Percentiles rank a stretch among this genome's conserved stretches.
These are phyloP conservation scores for Citrus inodora DNA, from an alignment of 345 rosid species.

Conservation along the genomic window DNA sequence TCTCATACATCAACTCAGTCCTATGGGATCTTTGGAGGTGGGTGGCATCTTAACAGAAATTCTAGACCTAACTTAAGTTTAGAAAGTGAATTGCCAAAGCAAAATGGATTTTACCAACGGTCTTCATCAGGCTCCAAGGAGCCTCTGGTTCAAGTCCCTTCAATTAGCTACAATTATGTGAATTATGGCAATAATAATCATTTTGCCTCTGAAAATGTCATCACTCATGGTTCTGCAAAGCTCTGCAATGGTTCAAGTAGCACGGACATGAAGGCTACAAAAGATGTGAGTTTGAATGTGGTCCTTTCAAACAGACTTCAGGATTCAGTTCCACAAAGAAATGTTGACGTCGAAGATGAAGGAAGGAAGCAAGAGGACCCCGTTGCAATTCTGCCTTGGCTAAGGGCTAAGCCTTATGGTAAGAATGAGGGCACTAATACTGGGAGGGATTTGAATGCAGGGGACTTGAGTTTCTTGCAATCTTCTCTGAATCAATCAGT, in stretches of 20 bases:
- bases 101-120: conserved; percentile 49
- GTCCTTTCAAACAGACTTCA: conserved; percentile 37
- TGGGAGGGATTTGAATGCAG: conserved; percentile 42
- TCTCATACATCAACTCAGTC: conserved; percentile 43
- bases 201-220: conserved; percentile 24
- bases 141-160: conserved; percentile 16
- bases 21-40: conserved; percentile 52
- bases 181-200: conserved; percentile 30
- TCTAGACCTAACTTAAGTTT: conserved; percentile 42
- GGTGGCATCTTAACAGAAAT: conserved; percentile 40
- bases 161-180: conserved; percentile 27
- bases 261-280: conserved; percentile 28
- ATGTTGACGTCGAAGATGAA: conserved; percentile 36
- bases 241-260: conserved; percentile 24
- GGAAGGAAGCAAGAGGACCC: conserved; percentile 45
- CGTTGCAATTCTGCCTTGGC: conserved; percentile 58
- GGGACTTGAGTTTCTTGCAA: conserved; percentile 28
- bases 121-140: conserved; percentile 57
- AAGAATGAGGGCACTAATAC: conserved; percentile 33
- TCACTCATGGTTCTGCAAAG: conserved; percentile 29
- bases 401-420: conserved; percentile 40
- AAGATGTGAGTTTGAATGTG: conserved; percentile 49
- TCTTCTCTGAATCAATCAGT: conserved; percentile 33
- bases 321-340: conserved; percentile 25
- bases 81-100: conserved; percentile 41